Evolutionary conservation across 2,329 filamentous ascomycete genomes (phyloP).

Genomic region (Xylaria sp.): DNA sequence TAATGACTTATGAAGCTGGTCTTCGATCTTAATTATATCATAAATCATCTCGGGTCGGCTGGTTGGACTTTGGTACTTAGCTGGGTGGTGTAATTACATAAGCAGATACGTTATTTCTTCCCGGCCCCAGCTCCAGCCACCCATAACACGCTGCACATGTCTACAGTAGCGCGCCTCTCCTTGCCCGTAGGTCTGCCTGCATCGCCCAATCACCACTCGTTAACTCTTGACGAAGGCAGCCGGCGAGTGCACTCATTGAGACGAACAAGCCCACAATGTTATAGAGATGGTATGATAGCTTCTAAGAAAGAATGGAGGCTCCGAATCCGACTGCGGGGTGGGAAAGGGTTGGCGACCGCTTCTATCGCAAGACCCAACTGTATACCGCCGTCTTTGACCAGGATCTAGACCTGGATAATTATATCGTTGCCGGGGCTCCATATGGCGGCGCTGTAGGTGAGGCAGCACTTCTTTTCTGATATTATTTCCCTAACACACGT

Average conservation of each 20-base stretch:
- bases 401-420: constrained; percentile 93
- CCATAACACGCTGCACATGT: constrained; percentile 6
- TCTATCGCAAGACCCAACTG: constrained; percentile 93
- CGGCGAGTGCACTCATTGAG: constrained; percentile 9
- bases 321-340: constrained; percentile 81
- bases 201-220: constrained; percentile 15
- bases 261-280: constrained; percentile 6
- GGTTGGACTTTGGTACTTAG: too few species aligned
- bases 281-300: constrained; percentile 39
- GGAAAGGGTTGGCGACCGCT: constrained; percentile 91
- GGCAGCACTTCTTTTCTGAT: constrained; percentile 31
- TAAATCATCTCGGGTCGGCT: too few species aligned
- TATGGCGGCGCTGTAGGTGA: constrained; percentile 93
- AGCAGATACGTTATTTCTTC: not conserved
- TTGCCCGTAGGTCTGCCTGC: not conserved
- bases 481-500: too few species aligned
- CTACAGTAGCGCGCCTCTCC: not conserved
- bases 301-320: constrained; percentile 55
- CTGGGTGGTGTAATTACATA: constrained; percentile 17
- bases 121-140: constrained; percentile 19
- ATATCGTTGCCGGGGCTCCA: constrained; percentile 87
- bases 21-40: too few species aligned
- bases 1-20: too few species aligned
- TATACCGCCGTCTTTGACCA: constrained; percentile 94
- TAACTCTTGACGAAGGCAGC: constrained; percentile 11